A percentile compares a stretch with the other conserved stretches of the same genome.
Evolutionary conservation across 1,284 basidiomycete species (phyloP).

Genomic region (Dichomitus squalens): DNA sequence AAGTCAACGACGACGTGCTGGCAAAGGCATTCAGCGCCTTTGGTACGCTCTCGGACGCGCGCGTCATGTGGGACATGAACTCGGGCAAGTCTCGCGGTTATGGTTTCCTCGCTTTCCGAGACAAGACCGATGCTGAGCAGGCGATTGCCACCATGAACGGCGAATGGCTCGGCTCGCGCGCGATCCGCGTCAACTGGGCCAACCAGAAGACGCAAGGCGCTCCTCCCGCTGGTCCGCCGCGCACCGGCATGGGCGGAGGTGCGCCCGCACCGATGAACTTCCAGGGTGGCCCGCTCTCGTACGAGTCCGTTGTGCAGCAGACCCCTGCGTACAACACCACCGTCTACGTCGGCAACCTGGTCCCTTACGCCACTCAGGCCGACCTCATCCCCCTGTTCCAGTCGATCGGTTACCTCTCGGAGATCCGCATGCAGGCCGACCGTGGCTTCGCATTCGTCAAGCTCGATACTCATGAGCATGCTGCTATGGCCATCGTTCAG

Average conservation of each 20-base stretch:
- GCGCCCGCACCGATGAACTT: slow-evolving; percentile 86
- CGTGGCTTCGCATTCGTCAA: slow-evolving; percentile 99
- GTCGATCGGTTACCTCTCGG: slow-evolving; percentile 95
- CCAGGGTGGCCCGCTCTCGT: slow-evolving; percentile 81
- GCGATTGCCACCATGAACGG: slow-evolving; percentile 99
- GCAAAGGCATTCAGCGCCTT: slow-evolving; percentile 95
- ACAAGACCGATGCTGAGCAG: slow-evolving; percentile 97
- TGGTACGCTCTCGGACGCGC: slow-evolving; percentile 92
- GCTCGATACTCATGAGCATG: slow-evolving; percentile 96
- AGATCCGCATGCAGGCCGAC: slow-evolving; percentile 98
- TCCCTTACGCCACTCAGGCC: slow-evolving; percentile 92
- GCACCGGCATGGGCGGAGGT: slow-evolving; percentile 49
- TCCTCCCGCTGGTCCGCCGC: slow-evolving; percentile 31
- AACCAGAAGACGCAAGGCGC: slow-evolving; percentile 94
- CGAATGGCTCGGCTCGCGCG: slow-evolving; percentile 96
- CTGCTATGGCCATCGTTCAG: slow-evolving; percentile 95
- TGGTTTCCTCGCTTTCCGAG: slow-evolving; percentile 91
- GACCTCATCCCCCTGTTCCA: slow-evolving; percentile 97
- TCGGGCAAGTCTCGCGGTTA: slow-evolving; percentile 96
- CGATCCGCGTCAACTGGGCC: slow-evolving; percentile 99
- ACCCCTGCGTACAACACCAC: slow-evolving; percentile 93
- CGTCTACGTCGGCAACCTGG: slow-evolving; percentile 97
- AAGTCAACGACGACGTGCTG: slow-evolving; percentile 97
- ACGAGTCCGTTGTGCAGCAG: slow-evolving; percentile 86
- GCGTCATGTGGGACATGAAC: slow-evolving; percentile 99